A percentile compares a stretch with the other conserved stretches of the same genome.
These are phyloP conservation scores for Penicillium sp. DNA, from an alignment of 2,329 filamentous ascomycete genomes.

Conservation along the genomic window DNA sequence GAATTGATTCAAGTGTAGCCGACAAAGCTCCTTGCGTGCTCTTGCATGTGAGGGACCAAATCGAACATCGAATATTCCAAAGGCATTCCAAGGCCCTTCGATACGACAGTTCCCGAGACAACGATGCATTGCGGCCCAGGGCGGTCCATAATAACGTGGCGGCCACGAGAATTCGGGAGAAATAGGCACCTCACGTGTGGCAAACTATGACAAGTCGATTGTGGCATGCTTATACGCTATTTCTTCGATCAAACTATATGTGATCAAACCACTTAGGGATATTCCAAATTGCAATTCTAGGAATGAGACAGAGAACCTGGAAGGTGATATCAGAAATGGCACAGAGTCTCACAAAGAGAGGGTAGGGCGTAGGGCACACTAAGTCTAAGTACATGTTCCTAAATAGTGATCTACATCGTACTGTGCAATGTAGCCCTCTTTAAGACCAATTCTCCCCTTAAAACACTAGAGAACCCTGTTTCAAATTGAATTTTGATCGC, in stretches of 20 bases:
- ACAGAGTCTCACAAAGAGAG: not conserved
- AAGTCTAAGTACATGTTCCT: not conserved
- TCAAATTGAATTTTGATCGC: slow-evolving; percentile 6
- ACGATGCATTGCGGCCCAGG: slow-evolving; percentile 1
- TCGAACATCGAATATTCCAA: slow-evolving; percentile 16
- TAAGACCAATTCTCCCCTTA: not conserved
- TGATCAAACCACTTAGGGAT: not conserved
- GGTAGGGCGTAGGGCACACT: not conserved
- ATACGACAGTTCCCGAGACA: slow-evolving; percentile 11
- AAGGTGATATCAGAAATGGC: not conserved
- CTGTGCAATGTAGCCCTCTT: not conserved
- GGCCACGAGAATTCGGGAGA: slow-evolving; percentile 29
- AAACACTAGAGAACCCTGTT: not conserved
- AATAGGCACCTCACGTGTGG: slow-evolving; percentile 12
- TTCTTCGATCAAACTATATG: not conserved
- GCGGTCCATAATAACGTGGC: slow-evolving; percentile 34
- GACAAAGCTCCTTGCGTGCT: not conserved
- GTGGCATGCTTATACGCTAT: not conserved
- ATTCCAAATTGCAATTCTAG: not conserved
- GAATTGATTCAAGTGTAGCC: not conserved
- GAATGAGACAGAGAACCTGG: not conserved
- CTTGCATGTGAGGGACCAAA: slow-evolving; percentile 2
- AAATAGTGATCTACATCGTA: not conserved
- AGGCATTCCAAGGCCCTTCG: slow-evolving; percentile 18
- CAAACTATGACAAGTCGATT: slow-evolving; percentile 6